Evolutionary conservation across 2,329 filamentous ascomycete genomes (phyloP).

Genomic region (Beauveria caledonica): DNA sequence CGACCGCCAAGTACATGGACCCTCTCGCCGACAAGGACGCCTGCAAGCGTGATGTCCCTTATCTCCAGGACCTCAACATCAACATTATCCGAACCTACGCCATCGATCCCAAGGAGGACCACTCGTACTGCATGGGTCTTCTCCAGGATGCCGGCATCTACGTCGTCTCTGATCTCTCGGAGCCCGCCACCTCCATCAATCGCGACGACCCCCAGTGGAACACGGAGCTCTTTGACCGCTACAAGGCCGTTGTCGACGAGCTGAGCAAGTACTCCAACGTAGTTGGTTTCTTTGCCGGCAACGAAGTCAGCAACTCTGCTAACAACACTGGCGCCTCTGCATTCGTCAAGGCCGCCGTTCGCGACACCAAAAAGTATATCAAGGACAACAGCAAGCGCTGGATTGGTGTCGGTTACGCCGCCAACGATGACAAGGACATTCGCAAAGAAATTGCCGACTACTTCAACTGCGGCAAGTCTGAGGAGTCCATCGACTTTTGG

Average conservation of each 20-base stretch:
- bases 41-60: slow-evolving; percentile 81
- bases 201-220: slow-evolving; percentile 74
- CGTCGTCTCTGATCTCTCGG: slow-evolving; percentile 81
- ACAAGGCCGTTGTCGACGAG: slow-evolving; percentile 74
- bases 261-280: slow-evolving; percentile 80
- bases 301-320: slow-evolving; percentile 85
- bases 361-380: slow-evolving; percentile 94
- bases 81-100: slow-evolving; percentile 96
- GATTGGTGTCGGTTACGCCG: slow-evolving; percentile 90
- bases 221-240: slow-evolving; percentile 67
- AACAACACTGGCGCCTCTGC: slow-evolving; percentile 88
- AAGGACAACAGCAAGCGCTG: slow-evolving; percentile 66
- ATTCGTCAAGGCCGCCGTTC: slow-evolving; percentile 95
- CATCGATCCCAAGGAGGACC: slow-evolving; percentile 70
- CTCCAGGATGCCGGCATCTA: slow-evolving; percentile 86
- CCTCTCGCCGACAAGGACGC: slow-evolving; percentile 63
- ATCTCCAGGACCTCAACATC: slow-evolving; percentile 69
- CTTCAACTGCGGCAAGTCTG: slow-evolving; percentile 76
- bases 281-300: slow-evolving; percentile 96
- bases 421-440: slow-evolving; percentile 83
- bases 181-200: slow-evolving; percentile 78
- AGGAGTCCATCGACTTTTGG: slow-evolving; percentile 83
- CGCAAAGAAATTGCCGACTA: slow-evolving; percentile 78
- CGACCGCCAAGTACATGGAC: slow-evolving; percentile 57
- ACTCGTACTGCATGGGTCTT: slow-evolving; percentile 75